Percentiles rank a stretch among this genome's conserved stretches.
These are phyloP conservation scores for Hylodesmum podocarpum DNA, from an alignment of 306 rosid species.

Conservation along the genomic window DNA sequence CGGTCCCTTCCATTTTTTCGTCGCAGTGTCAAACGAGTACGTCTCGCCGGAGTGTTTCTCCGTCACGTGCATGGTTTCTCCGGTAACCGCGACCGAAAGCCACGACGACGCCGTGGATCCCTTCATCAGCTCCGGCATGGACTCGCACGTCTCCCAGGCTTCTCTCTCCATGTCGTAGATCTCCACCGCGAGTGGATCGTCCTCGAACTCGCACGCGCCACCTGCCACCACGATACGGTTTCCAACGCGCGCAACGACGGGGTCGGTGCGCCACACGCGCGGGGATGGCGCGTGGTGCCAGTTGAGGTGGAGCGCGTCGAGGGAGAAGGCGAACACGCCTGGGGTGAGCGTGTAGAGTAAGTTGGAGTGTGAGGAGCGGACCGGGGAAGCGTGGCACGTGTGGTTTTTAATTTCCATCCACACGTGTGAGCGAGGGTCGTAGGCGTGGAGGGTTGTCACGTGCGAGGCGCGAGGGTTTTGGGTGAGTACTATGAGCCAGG, in stretches of 20 bases:
- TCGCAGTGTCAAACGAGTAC: constrained; percentile 44
- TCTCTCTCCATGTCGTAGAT: constrained; percentile 36
- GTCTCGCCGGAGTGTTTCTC: constrained; percentile 54
- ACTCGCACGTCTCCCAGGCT: constrained; percentile 47
- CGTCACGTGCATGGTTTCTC: constrained; percentile 43
- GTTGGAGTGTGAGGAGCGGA: constrained; percentile 68
- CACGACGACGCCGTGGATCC: constrained; percentile 56
- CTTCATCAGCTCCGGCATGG: constrained; percentile 54
- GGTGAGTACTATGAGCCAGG: constrained; percentile 65
- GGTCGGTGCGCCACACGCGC: constrained; percentile 58
- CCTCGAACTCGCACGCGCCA: constrained; percentile 60
- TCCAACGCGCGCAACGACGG: constrained; percentile 55
- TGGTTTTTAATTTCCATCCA: constrained; percentile 48
- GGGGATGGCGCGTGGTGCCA: constrained; percentile 56
- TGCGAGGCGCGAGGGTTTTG: constrained; percentile 47
- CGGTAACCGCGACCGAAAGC: constrained; percentile 53
- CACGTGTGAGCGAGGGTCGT: constrained; percentile 67
- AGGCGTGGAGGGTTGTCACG: constrained; percentile 48
- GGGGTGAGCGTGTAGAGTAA: constrained; percentile 66
- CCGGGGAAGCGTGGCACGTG: constrained; percentile 33
- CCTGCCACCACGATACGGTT: constrained; percentile 43
- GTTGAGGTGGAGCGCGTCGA: constrained; percentile 52
- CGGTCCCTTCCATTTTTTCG: constrained; percentile 61
- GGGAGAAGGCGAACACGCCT: constrained; percentile 49
- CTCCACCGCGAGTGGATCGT: constrained; percentile 69